Evolutionary conservation across 495 filamentous ascomycete species (phyloP), one percentile per base, ranked within the genome.

Genomic region (Hyaloscypha finlandica): DNA sequence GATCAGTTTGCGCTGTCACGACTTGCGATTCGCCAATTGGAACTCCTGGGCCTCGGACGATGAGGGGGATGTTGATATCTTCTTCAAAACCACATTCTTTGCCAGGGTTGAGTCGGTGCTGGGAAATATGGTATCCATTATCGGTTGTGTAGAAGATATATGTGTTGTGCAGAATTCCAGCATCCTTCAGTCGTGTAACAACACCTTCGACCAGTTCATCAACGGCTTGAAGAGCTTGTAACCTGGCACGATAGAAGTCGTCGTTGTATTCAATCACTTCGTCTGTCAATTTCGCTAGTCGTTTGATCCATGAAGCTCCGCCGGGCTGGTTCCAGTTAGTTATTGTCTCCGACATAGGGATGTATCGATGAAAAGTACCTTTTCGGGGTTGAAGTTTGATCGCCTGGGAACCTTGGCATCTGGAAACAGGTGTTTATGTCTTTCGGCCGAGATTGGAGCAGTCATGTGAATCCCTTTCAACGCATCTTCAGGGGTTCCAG

Each of bases 71-170:
- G 8, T 88, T 85, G 65, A 90, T 87, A 72, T 91, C 89, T 69
- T 89, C 85, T 68, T 90, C 87, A 67, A 83, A 90, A 0, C 86
- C 85, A 63, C 85, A 88, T 20, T 82, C 81, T 75, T 91, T 91
- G 0, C 89, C 89, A 2, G 89, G 87, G 31, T 84, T 84, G 3
- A 90, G 69, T 1, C 89, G 82, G 69, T 91, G 88, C 67, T 91
- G 87, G 4, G 87, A 86, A 68, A 91, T 87, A 70, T 90, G 87
- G 72, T 85, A 91, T 0, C 89, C 89, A 68, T 91, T 90, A 69
- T 91, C 89, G 6, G 85, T 85, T 6, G 85, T 87, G 71, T 87
- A 90, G 63, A 90, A 81, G 37, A 91, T 82, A 67, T 88, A 90
- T 4, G 88, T 90, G 67, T 89, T 81, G 29, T 89, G 85, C 19